phyloP scores from a whole-genome alignment of 2,329 filamentous ascomycete genomes.

The Ascochyta rabiei region DNA sequence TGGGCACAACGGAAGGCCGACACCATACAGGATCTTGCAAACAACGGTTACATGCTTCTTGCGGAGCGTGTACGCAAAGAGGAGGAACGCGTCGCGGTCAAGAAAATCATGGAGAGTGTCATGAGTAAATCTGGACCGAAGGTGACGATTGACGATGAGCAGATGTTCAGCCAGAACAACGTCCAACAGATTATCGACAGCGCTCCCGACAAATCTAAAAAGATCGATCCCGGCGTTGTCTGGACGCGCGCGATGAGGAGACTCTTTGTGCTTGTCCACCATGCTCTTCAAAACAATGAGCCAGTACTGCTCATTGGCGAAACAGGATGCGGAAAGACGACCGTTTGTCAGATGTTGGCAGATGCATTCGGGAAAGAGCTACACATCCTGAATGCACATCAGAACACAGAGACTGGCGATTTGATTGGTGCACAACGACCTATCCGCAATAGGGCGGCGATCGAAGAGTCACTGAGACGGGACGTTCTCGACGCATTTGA shows the following conservation, averaged over 20 bases:
- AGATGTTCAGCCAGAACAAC: conserved; percentile 67
- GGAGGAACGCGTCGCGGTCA: conserved; percentile 84
- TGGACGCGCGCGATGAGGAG: conserved; percentile 97
- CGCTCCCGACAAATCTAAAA: conserved; percentile 33
- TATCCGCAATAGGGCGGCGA: conserved; percentile 79
- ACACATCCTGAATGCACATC: conserved; percentile 94
- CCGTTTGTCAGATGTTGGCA: conserved; percentile 89
- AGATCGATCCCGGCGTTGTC: conserved; percentile 62
- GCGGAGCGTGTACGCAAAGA: conserved; percentile 92
- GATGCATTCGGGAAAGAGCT: conserved; percentile 77
- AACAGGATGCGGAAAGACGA: conserved; percentile 97
- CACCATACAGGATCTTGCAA: conserved; percentile 83
- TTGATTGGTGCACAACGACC: conserved; percentile 94
- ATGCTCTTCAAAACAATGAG: conserved; percentile 87
- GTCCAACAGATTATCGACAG: conserved; percentile 42
- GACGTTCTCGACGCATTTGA: conserved; percentile 59
- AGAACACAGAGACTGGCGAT: conserved; percentile 97
- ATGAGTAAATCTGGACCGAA: conserved; percentile 67
- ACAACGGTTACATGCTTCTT: conserved; percentile 94
- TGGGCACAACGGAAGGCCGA: conserved; percentile 90
- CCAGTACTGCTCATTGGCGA: conserved; percentile 94
- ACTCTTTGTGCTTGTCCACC: conserved; percentile 85
- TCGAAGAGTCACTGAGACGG: conserved; percentile 69
- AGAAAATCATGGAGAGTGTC: conserved; percentile 83
- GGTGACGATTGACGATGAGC: conserved; percentile 75